Percentiles rank a stretch among this genome's conserved stretches.
These are phyloP conservation scores for Solanum pimpinellifolium DNA, from an alignment of 257 asterid species.

Conservation along the genomic window DNA sequence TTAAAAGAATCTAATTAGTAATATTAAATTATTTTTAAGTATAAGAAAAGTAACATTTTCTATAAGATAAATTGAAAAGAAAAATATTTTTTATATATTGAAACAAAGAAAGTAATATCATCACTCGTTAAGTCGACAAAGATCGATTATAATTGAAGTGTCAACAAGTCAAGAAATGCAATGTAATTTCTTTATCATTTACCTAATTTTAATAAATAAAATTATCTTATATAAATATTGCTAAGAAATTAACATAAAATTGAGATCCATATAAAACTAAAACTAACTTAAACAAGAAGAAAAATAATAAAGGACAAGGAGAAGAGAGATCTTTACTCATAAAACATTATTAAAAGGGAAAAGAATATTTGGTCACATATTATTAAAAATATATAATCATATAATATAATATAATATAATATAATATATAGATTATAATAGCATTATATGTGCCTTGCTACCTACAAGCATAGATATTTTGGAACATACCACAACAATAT, in stretches of 20 bases:
- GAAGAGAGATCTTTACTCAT: neutral
- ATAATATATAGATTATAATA: neutral
- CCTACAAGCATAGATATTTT: slow-evolving; percentile 12
- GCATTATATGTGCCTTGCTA: neutral
- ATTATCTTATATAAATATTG: neutral
- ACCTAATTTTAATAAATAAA: neutral
- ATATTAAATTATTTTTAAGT: neutral
- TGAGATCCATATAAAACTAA: neutral
- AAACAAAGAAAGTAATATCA: neutral
- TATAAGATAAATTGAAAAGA: neutral
- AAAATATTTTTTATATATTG: neutral
- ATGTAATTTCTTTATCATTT: neutral
- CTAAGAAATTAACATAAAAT: neutral
- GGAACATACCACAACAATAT: neutral
- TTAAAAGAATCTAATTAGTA: too few relatives aligned
- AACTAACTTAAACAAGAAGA: neutral
- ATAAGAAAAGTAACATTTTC: neutral
- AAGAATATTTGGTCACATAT: neutral
- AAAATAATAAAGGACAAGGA: neutral
- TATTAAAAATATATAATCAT: neutral
- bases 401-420: too few relatives aligned
- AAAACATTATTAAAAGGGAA: neutral
- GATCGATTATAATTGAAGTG: neutral
- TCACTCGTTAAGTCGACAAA: neutral
- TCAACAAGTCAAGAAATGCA: neutral